A percentile compares a stretch with the other conserved stretches of the same genome.
Evolutionary conservation across 2,329 filamentous ascomycete genomes (phyloP).

Genomic region (Pestalotiopsis sp.): DNA sequence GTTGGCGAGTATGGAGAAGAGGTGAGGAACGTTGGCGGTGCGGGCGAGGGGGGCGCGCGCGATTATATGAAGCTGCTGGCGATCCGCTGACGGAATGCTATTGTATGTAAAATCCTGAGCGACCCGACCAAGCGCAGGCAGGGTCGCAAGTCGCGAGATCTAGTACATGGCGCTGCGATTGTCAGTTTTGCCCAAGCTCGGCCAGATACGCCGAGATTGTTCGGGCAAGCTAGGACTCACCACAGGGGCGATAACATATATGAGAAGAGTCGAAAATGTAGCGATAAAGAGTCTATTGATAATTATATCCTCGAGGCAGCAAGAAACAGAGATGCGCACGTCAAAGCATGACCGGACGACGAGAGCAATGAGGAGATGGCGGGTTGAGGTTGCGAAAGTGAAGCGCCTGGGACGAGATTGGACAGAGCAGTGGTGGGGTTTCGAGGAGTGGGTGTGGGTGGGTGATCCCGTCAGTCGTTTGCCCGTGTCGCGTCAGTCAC

Average conservation of each 20-base stretch:
- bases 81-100: conserved; percentile 12
- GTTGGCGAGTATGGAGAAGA: conserved; percentile 12
- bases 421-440: conserved; percentile 25
- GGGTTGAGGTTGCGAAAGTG: conserved; percentile 30
- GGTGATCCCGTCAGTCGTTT: not conserved
- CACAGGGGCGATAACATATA: conserved; percentile 13
- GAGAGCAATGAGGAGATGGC: conserved; percentile 19
- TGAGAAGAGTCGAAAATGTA: conserved; percentile 8
- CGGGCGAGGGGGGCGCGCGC: conserved; percentile 7
- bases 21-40: conserved; percentile 6
- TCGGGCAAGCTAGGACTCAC: conserved; percentile 27
- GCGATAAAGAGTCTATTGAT: conserved; percentile 4
- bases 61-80: conserved; percentile 11
- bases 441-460: not conserved
- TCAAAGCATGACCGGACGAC: conserved; percentile 24
- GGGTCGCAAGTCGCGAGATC: conserved; percentile 32
- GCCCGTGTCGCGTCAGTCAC: not conserved
- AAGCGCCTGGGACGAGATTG: conserved; percentile 33
- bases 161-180: conserved; percentile 40
- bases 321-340: conserved; percentile 17
- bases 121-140: conserved; percentile 31
- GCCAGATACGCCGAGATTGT: conserved; percentile 15
- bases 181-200: conserved; percentile 28
- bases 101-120: conserved; percentile 19
- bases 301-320: conserved; percentile 25